Base-by-base conservation (phyloP, 2,329 filamentous ascomycete species). In the Aspergillus sp. region DNA sequence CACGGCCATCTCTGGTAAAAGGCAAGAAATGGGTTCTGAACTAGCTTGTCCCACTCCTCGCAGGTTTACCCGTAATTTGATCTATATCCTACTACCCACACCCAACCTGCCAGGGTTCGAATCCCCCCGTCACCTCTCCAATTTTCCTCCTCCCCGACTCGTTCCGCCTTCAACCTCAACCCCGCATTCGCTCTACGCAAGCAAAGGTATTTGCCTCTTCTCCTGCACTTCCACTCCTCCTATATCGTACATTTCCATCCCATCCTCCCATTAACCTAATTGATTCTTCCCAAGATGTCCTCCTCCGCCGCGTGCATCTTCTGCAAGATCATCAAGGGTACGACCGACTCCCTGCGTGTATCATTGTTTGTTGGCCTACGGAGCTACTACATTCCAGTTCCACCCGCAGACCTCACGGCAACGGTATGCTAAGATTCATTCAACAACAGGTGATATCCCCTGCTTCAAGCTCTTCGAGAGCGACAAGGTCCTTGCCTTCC, bases 241-340 rank as follows among this genome's bases (percentile, higher is more conserved):
- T 38, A 17, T n/a, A n/a, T n/a, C n/a, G n/a, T n/a, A 38, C 34
- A 38, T 11, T 7, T 21, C 4, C 21, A 29, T 19, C n/a, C n/a
- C 23, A 16, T 43, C 16, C 13, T 46, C 19, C 34, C 14, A 38
- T 3, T 16, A 41, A 5, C n/a, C 17, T 17, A 42, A 20, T 20
- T 42, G 11, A 42, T 3, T 5, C 10, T 10, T 17, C 10, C 19
- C 49, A 63, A 40, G 43, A 72, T 69, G 65, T 11, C 34, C 16
- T 61, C 67, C 19, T 64, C 71, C 36, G 81, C 87, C 49, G 80
- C 87, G 58, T 99, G 94, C 72, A 91, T 97, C 69, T 99, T 99
- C 79, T 99, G 94, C 82, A 96, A 91, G 75, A 97, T 99, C 71
- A 88, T 99, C 79, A 95, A 96, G 83, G 93, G 93, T 84, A 73